These are phyloP conservation scores for Talaromyces sp. DNA, from an alignment of 2,329 filamentous ascomycete species.

Conservation along the genomic window DNA sequence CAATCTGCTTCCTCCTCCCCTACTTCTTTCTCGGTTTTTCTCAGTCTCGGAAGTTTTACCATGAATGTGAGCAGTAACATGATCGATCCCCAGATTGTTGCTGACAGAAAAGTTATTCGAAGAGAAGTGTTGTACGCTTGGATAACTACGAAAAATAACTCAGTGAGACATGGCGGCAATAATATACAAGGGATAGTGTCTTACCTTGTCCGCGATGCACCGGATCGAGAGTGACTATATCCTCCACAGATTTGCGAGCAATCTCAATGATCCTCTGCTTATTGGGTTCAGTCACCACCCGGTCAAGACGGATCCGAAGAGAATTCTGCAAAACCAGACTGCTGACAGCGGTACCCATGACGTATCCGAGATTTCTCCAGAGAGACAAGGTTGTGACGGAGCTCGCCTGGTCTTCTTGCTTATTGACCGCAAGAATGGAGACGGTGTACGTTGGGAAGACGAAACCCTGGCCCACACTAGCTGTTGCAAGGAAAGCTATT, in stretches of 20 bases:
- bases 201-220: slow-evolving; percentile 49
- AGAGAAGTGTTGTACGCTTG: slow-evolving; percentile 37
- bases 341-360: slow-evolving; percentile 69
- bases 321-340: slow-evolving; percentile 72
- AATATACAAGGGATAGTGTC: slow-evolving; percentile 13
- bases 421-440: slow-evolving; percentile 58
- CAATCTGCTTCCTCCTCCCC: slow-evolving; percentile 3
- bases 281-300: slow-evolving; percentile 57
- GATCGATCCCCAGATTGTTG: slow-evolving; percentile 33
- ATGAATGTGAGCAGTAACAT: slow-evolving; percentile 33
- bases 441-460: slow-evolving; percentile 64
- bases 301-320: slow-evolving; percentile 58
- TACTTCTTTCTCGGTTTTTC: slow-evolving; percentile 10
- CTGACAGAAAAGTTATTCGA: slow-evolving; percentile 38
- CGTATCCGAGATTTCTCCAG: slow-evolving; percentile 68
- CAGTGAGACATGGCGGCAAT: slow-evolving; percentile 17
- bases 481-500: slow-evolving; percentile 56
- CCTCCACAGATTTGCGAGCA: slow-evolving; percentile 51
- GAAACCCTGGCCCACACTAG: slow-evolving; percentile 60
- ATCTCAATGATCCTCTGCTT: slow-evolving; percentile 53
- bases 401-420: slow-evolving; percentile 63
- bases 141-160: slow-evolving; percentile 30
- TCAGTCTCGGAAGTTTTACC: slow-evolving; percentile 34
- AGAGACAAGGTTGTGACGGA: slow-evolving; percentile 68
- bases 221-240: slow-evolving; percentile 46